phyloP scores from a whole-genome alignment of 2,329 filamentous ascomycete genomes.

The Ceratocystis albifundus region DNA sequence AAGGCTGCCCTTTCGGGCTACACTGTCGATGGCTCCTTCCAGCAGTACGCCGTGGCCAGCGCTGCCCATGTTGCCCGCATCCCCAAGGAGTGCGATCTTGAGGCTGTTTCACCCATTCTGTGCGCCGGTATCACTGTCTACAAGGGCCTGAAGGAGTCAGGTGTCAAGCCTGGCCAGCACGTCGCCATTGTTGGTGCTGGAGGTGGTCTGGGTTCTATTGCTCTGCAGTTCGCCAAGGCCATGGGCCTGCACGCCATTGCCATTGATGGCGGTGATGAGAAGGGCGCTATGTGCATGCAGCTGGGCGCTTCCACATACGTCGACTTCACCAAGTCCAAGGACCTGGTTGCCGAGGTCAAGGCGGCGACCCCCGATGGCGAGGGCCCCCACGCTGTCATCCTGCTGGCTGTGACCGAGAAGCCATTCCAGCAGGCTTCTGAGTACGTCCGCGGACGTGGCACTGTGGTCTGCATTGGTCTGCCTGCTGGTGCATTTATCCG shows the following conservation, averaged over 20 bases:
- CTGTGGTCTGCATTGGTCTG: slow-evolving; percentile 79
- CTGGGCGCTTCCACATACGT: slow-evolving; percentile 65
- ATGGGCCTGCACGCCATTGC: slow-evolving; percentile 76
- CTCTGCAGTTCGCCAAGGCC: slow-evolving; percentile 77
- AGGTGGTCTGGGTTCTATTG: slow-evolving; percentile 68
- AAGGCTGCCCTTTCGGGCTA: slow-evolving; percentile 71
- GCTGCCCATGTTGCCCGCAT: slow-evolving; percentile 75
- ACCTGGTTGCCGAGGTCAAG: slow-evolving; percentile 77
- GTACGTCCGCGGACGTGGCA: slow-evolving; percentile 74
- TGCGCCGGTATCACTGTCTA: slow-evolving; percentile 83
- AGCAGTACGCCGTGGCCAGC: slow-evolving; percentile 83
- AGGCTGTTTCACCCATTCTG: slow-evolving; percentile 66
- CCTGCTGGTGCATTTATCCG: slow-evolving; percentile 68
- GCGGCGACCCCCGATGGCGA: slow-evolving; percentile 66
- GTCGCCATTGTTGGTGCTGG: slow-evolving; percentile 80
- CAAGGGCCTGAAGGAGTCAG: slow-evolving; percentile 81
- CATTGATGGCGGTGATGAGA: slow-evolving; percentile 75
- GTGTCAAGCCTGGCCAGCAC: slow-evolving; percentile 58
- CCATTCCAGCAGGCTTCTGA: slow-evolving; percentile 89
- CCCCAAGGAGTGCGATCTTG: slow-evolving; percentile 63
- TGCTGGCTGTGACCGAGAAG: slow-evolving; percentile 78
- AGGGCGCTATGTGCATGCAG: slow-evolving; percentile 55
- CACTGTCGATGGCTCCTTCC: slow-evolving; percentile 86
- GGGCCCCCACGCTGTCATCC: slow-evolving; percentile 75
- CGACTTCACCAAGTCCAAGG: slow-evolving; percentile 65